Evolutionary conservation across 2,329 filamentous ascomycete genomes (phyloP).

Genomic region (Lasiodiplodia citricola): DNA sequence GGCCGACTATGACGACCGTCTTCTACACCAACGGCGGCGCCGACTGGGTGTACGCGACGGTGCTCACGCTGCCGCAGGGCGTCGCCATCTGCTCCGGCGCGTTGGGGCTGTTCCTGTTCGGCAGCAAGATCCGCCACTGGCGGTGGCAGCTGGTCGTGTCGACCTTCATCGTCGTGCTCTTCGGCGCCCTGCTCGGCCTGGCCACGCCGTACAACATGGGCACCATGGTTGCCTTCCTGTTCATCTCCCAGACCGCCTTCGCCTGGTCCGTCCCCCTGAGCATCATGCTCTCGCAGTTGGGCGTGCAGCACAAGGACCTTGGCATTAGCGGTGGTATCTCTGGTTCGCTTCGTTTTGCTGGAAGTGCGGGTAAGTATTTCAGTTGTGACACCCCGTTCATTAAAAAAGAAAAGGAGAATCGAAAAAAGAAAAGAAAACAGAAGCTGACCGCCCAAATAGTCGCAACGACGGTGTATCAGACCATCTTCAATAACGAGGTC

Average conservation of each 20-base stretch:
- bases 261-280: constrained; percentile 56
- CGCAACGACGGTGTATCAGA: constrained; percentile 43
- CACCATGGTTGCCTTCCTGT: constrained; percentile 55
- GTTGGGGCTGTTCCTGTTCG: constrained; percentile 48
- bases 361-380: constrained; percentile 27
- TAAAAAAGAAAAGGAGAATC: neutral
- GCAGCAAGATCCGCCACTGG: constrained; percentile 52
- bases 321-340: constrained; percentile 49
- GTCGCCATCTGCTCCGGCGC: constrained; percentile 53
- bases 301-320: constrained; percentile 56
- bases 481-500: constrained; percentile 47
- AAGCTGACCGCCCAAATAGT: constrained; percentile 12
- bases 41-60: constrained; percentile 38
- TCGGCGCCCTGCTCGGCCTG: constrained; percentile 52
- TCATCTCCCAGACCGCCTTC: constrained; percentile 53
- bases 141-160: constrained; percentile 54
- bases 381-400: no score
- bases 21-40: constrained; percentile 49
- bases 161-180: constrained; percentile 55
- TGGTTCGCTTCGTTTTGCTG: constrained; percentile 36
- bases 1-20: constrained; percentile 54
- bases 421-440: no score
- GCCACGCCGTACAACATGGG: constrained; percentile 52
- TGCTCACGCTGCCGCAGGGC: constrained; percentile 52
- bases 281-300: constrained; percentile 57